Evolutionary conservation across 768 basidiomycete genomes (phyloP), one percentile per base, ranked within the genome.

Genomic region (Dacryopinax spathularia): DNA sequence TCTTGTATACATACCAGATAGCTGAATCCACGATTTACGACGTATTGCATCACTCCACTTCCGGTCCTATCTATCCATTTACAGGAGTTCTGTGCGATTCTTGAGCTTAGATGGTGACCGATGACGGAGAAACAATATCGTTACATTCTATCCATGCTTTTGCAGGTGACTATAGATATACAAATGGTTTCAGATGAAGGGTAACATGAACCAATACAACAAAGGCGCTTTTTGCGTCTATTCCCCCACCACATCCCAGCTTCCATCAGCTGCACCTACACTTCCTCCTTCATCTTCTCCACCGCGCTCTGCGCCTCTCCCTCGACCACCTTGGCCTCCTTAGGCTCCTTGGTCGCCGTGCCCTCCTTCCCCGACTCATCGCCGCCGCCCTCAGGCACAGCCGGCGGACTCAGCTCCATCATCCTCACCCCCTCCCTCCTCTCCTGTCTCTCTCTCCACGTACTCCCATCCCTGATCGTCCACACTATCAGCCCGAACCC

Each of bases 401-500:
- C 39, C 39, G 5, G 7, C 39, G 39, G 39, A 18, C 39, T 41
- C 39, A 41, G 39, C 39, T 41, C 48, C 48, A 56, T 56, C 48
- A 56, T 56, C 48, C 31, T 56, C 9, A 56, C 48, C 3, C 48
- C 48, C 29, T 56, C 48, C 48, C 18, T 56, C 48, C 25, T 36
- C 59, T 25, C 36, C 1, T 62, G 56, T 1, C 6, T 2, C 18
- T 34, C 43, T 4, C 66, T 27, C 66, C 65, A 63, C 56, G 16
- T 10, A 27, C 7, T 13, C 0, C 66, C 66, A 15, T 29, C 63
- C 13, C 65, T 33, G 22, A 67, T 65, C 31, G 60, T 61, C 2
- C 59, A 2, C n/a, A 62, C 13, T 4, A 67, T 63, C 25, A 65
- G 29, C 4, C 27, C 62, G 35, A 63, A 67, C 20, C 66, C 66